Evolutionary conservation across 306 rosid genomes (phyloP).

Genomic region (Ormosia emarginata): DNA sequence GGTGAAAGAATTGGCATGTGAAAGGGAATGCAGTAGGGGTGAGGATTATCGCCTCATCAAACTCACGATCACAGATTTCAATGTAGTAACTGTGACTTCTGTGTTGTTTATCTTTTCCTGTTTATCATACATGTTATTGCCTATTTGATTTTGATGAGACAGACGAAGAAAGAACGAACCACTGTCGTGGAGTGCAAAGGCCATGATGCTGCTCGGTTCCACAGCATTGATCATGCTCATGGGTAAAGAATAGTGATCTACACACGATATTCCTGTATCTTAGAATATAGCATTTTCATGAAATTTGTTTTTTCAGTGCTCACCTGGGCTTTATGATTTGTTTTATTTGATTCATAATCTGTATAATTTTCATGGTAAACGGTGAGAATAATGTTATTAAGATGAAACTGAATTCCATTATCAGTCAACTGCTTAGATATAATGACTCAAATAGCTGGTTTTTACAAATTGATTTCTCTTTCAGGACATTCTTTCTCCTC

Average conservation of each 20-base stretch:
- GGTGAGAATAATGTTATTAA: neutral
- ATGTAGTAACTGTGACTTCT: slow-evolving; percentile 35
- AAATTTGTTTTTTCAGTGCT: neutral
- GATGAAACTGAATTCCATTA: neutral
- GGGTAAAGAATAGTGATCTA: slow-evolving; percentile 50
- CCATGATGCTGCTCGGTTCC: slow-evolving; percentile 87
- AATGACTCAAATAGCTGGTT: neutral
- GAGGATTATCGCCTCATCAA: slow-evolving; percentile 92
- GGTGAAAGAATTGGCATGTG: slow-evolving; percentile 77
- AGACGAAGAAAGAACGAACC: slow-evolving; percentile 67
- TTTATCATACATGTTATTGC: slow-evolving; percentile 6
- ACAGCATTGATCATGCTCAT: slow-evolving; percentile 73
- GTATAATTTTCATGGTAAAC: neutral
- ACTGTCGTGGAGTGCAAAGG: slow-evolving; percentile 86
- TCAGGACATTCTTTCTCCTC: neutral
- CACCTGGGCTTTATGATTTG: neutral
- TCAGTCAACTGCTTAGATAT: neutral
- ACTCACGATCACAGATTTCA: slow-evolving; percentile 85
- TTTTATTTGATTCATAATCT: neutral
- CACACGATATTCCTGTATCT: slow-evolving; percentile 11
- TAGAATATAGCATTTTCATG: neutral
- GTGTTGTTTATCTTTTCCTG: slow-evolving; percentile 1
- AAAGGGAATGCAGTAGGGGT: slow-evolving; percentile 98
- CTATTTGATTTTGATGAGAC: slow-evolving; percentile 23
- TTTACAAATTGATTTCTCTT: neutral